phyloP scores from a whole-genome alignment of 164 flowering plant species.

The Dillenia turbinata region DNA sequence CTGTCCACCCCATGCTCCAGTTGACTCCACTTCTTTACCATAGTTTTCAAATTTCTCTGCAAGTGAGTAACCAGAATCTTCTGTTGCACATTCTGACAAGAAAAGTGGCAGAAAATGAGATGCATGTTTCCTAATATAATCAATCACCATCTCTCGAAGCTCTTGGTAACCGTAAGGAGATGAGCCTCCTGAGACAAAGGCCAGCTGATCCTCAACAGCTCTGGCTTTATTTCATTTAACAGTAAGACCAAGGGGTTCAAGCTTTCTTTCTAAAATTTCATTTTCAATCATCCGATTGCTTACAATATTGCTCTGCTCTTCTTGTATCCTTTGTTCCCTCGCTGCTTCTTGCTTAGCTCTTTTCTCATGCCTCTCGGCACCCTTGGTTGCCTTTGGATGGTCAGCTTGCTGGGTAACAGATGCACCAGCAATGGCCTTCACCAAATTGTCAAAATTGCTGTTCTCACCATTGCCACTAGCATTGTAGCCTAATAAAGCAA shows the following conservation, averaged over 20 bases:
- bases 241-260: conserved; percentile 69
- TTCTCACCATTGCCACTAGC: conserved; percentile 24
- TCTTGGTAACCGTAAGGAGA: conserved; percentile 62
- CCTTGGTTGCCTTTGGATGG: conserved; percentile 64
- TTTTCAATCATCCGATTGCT: conserved; percentile 70
- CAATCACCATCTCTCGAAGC: conserved; percentile 73
- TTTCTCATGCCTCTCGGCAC: conserved; percentile 67
- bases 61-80: conserved; percentile 42
- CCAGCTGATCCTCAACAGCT: conserved; percentile 84
- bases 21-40: conserved; percentile 75
- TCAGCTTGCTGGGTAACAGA: conserved; percentile 46
- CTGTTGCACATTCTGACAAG: conserved; percentile 50
- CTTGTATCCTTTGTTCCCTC: conserved; percentile 83
- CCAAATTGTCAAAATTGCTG: conserved; percentile 51
- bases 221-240: conserved; percentile 80
- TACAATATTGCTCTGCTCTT: conserved; percentile 70
- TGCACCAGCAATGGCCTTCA: conserved; percentile 88
- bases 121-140: conserved; percentile 66
- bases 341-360: conserved; percentile 91
- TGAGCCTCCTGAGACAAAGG: conserved; percentile 49
- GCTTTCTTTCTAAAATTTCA: conserved; percentile 61
- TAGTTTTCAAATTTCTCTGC: conserved; percentile 64
- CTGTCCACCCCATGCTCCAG: conserved; percentile 96
- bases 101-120: conserved; percentile 79
- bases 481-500: conserved; percentile 65